Evolutionary conservation across 768 basidiomycete genomes (phyloP).

Genomic region (Tylopilus rubrobrunneus): DNA sequence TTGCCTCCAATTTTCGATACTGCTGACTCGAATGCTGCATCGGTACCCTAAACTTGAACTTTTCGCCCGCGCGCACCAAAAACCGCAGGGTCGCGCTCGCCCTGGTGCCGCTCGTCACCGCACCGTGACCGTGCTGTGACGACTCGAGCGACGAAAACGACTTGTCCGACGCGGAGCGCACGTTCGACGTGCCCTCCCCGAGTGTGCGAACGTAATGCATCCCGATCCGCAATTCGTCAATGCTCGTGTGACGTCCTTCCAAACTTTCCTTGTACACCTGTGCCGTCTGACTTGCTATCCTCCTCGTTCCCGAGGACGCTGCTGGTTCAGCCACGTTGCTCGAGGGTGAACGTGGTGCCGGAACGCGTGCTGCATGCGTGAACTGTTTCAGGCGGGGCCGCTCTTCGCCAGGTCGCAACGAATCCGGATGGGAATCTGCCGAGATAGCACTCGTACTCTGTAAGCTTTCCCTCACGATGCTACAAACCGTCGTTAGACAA

Average conservation of each 20-base stretch:
- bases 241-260: constrained; percentile 37
- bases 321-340: constrained; percentile 17
- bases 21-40: constrained; percentile 29
- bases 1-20: constrained; percentile 43
- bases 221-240: constrained; percentile 65
- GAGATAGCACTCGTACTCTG: constrained; percentile 39
- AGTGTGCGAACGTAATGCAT: constrained; percentile 69
- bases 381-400: constrained; percentile 70
- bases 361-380: constrained; percentile 62
- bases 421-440: constrained; percentile 31
- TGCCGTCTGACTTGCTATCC: constrained; percentile 62
- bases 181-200: constrained; percentile 45
- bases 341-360: constrained; percentile 49
- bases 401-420: constrained; percentile 26
- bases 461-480: constrained; percentile 54
- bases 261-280: constrained; percentile 46
- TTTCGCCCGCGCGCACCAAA: constrained; percentile 53
- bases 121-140: constrained; percentile 40
- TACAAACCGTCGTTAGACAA: constrained; percentile 21
- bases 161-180: constrained; percentile 33
- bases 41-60: constrained; percentile 55
- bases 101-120: constrained; percentile 24
- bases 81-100: constrained; percentile 32
- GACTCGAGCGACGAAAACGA: constrained; percentile 66
- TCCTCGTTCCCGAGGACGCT: constrained; percentile 31